A percentile compares a stretch with the other conserved stretches of the same genome.
phyloP scores from a whole-genome alignment of 306 rosid species.

The Trifolium pratense region DNA sequence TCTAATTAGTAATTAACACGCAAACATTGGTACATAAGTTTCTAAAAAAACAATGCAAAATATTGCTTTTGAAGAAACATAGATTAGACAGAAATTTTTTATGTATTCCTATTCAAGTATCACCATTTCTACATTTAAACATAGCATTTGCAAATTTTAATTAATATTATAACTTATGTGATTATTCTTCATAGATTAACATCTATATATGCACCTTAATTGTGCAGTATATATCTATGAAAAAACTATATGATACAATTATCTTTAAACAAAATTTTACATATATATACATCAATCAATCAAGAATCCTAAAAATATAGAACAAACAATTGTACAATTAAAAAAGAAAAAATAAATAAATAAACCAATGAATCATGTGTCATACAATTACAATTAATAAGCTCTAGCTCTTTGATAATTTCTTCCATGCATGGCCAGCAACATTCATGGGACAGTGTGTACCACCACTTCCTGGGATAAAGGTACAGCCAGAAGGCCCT shows the following conservation, averaged over 20 bases:
- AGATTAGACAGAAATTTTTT: too few species aligned
- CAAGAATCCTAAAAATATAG: not conserved
- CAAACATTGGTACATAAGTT: too few species aligned
- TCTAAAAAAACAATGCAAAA: too few species aligned
- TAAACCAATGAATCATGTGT: not conserved
- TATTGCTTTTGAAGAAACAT: too few species aligned
- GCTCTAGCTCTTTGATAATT: not conserved
- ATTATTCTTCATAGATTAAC: not conserved
- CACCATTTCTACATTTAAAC: too few species aligned
- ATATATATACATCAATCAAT: not conserved
- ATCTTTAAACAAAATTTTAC: not conserved
- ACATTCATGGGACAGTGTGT: constrained; percentile 56
- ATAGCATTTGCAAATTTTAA: too few species aligned
- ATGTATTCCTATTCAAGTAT: too few species aligned
- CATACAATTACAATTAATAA: not conserved
- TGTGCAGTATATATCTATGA: not conserved
- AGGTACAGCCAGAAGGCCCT: constrained; percentile 69
- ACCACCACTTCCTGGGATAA: constrained; percentile 71
- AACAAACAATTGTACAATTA: not conserved
- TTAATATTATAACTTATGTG: not conserved
- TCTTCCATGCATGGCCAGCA: constrained; percentile 32
- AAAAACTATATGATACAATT: not conserved
- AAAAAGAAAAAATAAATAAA: not conserved
- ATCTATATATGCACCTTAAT: not conserved
- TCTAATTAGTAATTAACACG: too few species aligned